phyloP scores from a whole-genome alignment of 2,329 filamentous ascomycete genomes.

The Colletotrichum australisinense region DNA sequence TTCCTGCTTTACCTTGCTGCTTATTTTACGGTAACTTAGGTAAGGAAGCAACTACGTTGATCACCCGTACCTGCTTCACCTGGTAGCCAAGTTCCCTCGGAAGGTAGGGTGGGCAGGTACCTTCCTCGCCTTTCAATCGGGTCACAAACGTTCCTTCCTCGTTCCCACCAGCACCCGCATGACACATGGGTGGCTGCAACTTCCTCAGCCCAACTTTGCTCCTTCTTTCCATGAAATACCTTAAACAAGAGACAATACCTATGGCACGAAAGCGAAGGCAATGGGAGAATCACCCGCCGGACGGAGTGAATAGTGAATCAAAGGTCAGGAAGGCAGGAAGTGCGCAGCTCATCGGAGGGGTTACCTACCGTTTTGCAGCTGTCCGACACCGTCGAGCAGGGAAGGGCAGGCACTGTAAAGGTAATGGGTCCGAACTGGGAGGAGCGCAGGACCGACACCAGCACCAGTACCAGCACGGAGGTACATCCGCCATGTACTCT shows the following conservation, averaged over 20 bases:
- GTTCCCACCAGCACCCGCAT: not conserved
- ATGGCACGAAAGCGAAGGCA: not conserved
- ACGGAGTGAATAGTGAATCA: no score
- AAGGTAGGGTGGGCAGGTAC: not conserved
- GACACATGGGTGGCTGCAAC: not conserved
- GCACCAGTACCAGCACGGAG: not conserved
- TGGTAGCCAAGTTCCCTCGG: not conserved
- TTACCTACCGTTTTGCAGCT: constrained; percentile 1
- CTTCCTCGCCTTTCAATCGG: not conserved
- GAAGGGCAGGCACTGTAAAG: constrained; percentile 17
- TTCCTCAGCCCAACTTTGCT: not conserved
- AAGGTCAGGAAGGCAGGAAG: not conserved
- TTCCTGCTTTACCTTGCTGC: not conserved
- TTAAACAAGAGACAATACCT: no score
- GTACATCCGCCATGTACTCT: constrained; percentile 21
- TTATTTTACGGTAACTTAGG: not conserved
- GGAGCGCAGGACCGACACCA: not conserved
- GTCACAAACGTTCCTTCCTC: not conserved
- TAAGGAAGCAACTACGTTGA: no score
- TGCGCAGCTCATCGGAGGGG: not conserved
- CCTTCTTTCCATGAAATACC: not conserved
- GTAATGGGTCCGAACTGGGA: constrained; percentile 2
- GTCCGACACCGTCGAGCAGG: constrained; percentile 7
- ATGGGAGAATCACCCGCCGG: not conserved
- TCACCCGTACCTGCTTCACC: not conserved